phyloP scores from a whole-genome alignment of 768 basidiomycete species.

The Phylloporus sp. region DNA sequence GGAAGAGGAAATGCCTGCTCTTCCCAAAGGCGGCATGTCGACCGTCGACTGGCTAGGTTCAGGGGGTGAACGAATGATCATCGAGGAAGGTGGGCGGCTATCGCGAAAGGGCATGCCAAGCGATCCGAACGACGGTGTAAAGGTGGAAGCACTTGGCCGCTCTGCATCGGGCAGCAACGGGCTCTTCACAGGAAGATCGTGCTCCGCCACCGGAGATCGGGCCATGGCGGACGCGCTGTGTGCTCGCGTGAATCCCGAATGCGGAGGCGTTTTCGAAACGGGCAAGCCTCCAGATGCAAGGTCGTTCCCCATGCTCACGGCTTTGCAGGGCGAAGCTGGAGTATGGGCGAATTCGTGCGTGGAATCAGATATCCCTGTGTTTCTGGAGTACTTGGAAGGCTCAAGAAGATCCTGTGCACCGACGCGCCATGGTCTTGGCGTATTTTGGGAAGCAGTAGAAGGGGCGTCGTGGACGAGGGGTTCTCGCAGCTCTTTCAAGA shows the following conservation, averaged over 20 bases:
- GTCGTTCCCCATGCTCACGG: conserved; percentile 6
- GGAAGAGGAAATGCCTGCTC: neutral
- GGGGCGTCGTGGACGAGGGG: conserved; percentile 10
- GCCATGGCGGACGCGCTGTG: conserved; percentile 13
- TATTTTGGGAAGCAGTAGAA: neutral
- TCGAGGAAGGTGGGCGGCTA: conserved; percentile 18
- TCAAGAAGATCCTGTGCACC: conserved; percentile 25
- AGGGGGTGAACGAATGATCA: conserved; percentile 18
- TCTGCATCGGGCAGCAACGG: neutral
- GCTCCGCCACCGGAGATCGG: conserved; percentile 2
- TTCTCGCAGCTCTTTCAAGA: conserved; percentile 22
- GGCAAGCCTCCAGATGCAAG: neutral
- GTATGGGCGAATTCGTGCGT: conserved; percentile 1
- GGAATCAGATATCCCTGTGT: conserved; percentile 3
- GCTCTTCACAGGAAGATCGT: conserved; percentile 3
- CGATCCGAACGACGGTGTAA: conserved; percentile 9
- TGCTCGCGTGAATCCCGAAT: conserved; percentile 14
- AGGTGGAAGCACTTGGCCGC: neutral
- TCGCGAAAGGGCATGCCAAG: conserved; percentile 11
- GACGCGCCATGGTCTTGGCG: conserved; percentile 13
- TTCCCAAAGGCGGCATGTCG: neutral
- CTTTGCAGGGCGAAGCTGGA: conserved; percentile 9
- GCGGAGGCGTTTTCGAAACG: conserved; percentile 18
- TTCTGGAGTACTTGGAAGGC: conserved; percentile 10
- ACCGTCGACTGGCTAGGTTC: conserved; percentile 1